Percentiles rank a stretch among this genome's conserved stretches.
These are phyloP conservation scores for Hamigera avellanea DNA, from an alignment of 495 filamentous ascomycete species.

Conservation along the genomic window DNA sequence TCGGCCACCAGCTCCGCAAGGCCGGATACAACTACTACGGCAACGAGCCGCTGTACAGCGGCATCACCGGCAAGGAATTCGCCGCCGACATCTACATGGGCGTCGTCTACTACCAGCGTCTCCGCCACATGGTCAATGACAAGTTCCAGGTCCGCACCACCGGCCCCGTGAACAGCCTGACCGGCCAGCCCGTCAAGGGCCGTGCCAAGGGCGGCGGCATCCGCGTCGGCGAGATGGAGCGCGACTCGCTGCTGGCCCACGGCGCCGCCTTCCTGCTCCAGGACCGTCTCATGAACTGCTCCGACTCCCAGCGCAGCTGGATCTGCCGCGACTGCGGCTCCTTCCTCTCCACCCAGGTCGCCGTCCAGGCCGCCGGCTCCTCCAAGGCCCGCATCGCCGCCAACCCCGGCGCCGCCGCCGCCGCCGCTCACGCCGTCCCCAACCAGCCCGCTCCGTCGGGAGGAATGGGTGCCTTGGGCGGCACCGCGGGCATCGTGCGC, in stretches of 20 bases:
- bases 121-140: conserved; percentile 99
- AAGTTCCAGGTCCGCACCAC: conserved; percentile 98
- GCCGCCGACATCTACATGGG: conserved; percentile 94
- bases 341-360: conserved; percentile 75
- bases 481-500: conserved; percentile 58
- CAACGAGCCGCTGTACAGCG: conserved; percentile 95
- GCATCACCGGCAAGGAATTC: conserved; percentile 90
- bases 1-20: conserved; percentile 84
- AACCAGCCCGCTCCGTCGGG: conserved; percentile 14
- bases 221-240: conserved; percentile 97
- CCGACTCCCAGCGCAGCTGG: conserved; percentile 77
- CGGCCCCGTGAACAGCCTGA: conserved; percentile 75
- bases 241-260: conserved; percentile 87
- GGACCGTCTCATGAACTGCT: conserved; percentile 93
- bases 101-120: conserved; percentile 92
- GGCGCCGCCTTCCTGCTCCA: conserved; percentile 90
- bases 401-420: conserved; percentile 19
- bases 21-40: conserved; percentile 97
- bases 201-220: conserved; percentile 94
- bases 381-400: conserved; percentile 15
- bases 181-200: conserved; percentile 95
- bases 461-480: conserved; percentile 15
- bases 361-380: conserved; percentile 32
- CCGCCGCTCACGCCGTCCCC: conserved; percentile 22
- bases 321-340: conserved; percentile 79